Evolutionary conservation across 2,329 filamentous ascomycete species (phyloP).

Genomic region (Fusarium sp.): DNA sequence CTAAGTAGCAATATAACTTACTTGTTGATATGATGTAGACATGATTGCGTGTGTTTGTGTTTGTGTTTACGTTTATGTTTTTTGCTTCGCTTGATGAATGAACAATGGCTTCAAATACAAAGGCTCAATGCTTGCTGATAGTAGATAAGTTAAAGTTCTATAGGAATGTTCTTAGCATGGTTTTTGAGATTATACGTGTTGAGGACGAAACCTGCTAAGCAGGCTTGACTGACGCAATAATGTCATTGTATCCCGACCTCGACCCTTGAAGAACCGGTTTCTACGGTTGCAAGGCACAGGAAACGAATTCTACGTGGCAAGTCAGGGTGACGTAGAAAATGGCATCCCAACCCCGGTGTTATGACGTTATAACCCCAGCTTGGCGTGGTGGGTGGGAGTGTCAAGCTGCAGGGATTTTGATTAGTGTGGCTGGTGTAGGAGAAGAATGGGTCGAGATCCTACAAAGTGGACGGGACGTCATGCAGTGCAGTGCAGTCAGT

Average conservation of each 20-base stretch:
- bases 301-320: constrained; percentile 5
- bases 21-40: constrained; percentile 36
- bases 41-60: constrained; percentile 20
- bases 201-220: constrained; percentile 37
- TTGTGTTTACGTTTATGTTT: not conserved
- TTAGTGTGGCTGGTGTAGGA: constrained; percentile 31
- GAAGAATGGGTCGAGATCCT: constrained; percentile 26
- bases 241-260: constrained; percentile 33
- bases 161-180: constrained; percentile 9
- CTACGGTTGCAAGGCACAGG: constrained; percentile 13
- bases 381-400: not conserved
- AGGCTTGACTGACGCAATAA: constrained; percentile 42
- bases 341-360: constrained; percentile 8
- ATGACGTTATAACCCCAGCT: constrained; percentile 28
- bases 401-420: constrained; percentile 23
- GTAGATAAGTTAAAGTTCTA: constrained; percentile 12
- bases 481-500: not conserved
- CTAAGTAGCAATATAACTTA: constrained; percentile 10
- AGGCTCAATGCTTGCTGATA: constrained; percentile 8
- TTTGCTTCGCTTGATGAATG: constrained; percentile 1
- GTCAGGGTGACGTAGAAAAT: constrained; percentile 36
- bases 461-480: constrained; percentile 41
- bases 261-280: constrained; percentile 40
- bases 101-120: constrained; percentile 6
- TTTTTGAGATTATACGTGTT: constrained; percentile 37